Evolutionary conservation across 495 filamentous ascomycete species (phyloP), one percentile per base, ranked within the genome.

Genomic region (Podospora anserina): DNA sequence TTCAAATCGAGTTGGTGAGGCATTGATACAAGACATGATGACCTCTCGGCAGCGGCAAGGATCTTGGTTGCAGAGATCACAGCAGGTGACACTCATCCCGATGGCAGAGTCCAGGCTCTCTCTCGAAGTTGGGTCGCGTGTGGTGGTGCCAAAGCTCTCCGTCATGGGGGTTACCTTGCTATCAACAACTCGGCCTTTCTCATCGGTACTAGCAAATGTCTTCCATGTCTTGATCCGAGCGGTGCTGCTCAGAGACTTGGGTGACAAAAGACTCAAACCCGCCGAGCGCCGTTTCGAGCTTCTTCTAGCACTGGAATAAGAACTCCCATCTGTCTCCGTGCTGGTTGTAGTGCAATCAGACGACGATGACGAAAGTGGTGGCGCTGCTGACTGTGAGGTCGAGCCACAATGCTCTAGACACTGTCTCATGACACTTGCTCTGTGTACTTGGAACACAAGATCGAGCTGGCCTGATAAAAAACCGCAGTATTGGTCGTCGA

Each of bases 391-490:
- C 0, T 4, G 18, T 15, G 55, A 3, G 0, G 55, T 4, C 18
- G 18, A 58, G 23, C 23, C 55, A 58, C 9, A 7, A 11, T 20
- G 1, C 4, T 26, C 32, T 0, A 70, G 20, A 9, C 70, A 75
- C 32, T 75, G 66, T 26, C 70, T 69, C 54, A 74, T 67, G 32
- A 72, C 61, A 28, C 76, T 74, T 6, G 73, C 76, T 1, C 67
- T 68, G 54, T 78, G 74, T 0, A 68, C 75, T 19, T 78, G 72
- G 18, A 75, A 73, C n/a, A 76, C 72, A 0, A 78, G 66, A 5
- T 72, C 74, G 19, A 78, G 67, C 55, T 78, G 76, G 0, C 72
- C 71, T 0, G 74, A 63, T 11, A 78, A 63, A 44, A 78, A 78
- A 19, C 53, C 59, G 54, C 73, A 72, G 62, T 74, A 78, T 30